Base-by-base conservation (phyloP, 164 flowering plant genomes). In the Santalum album region DNA sequence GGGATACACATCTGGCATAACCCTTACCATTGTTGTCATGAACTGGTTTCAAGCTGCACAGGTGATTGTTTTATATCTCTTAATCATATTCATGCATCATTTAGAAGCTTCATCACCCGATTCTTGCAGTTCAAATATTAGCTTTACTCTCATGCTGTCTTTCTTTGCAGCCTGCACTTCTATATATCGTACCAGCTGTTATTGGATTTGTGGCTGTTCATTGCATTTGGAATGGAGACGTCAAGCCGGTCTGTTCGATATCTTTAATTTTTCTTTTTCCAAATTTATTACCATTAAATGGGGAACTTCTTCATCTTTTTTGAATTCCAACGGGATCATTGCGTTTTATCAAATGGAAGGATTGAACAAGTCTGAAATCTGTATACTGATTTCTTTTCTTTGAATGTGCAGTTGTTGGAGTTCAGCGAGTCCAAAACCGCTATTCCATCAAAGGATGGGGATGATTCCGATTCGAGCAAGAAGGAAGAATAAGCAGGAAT, bases 11-110 rank as follows among this genome's bases (percentile, higher is more conserved):
- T 73, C 64, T 40, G 99, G 99, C 48, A 10, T 92, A 59, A 66
- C 75, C 47, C 76, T 78, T 19, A 92, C 99, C 7, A 92, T 92
- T 54, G 26, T 87, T 49, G 96, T 89, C 58, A 92, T 92, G 99
- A 92, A 92, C 69, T 92, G 96, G 97, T 92, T 92, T 70, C 96
- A 92, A 65, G 99, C 99, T 57, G 99, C 97, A 53, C 99, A 92
- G 90, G 99, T 92, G 20, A 58, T 40, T 55, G 39, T 0, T 50
- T 15, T 25, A 19, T 35, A 4, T 32, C 34, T 29, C 9, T 29
- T 29, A 29, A 29, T 29, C 6, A 9, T 29, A 29, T 29, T 29
- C 34, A 3, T 29, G 34, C 9, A 29, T 9, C 34, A 29, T 38
- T 16, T 38, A 9, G 42, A 3, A 11, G 14, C 42, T 38, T 38